phyloP scores from a whole-genome alignment of 805 yeast genomes.

The Helenozyma rhizophorensis region DNA sequence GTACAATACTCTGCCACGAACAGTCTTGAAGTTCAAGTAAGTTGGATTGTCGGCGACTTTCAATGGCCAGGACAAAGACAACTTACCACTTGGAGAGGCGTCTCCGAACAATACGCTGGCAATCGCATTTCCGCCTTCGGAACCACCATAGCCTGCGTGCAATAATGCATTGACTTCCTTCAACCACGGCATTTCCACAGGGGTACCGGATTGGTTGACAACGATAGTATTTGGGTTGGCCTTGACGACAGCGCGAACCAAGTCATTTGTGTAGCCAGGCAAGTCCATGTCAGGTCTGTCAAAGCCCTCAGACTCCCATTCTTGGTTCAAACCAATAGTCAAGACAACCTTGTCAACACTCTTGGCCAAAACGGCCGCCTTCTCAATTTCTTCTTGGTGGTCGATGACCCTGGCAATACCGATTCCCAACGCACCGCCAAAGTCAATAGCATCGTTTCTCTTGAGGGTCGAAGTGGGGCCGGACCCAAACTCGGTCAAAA shows the following conservation, averaged over 20 bases:
- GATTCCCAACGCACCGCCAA: constrained; percentile 20
- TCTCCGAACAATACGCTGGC: constrained; percentile 61
- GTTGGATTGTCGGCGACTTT: constrained; percentile 53
- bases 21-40: constrained; percentile 46
- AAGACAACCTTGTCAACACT: constrained; percentile 50
- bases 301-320: constrained; percentile 59
- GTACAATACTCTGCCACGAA: constrained; percentile 50
- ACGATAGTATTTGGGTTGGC: constrained; percentile 50
- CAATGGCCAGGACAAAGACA: constrained; percentile 53
- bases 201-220: constrained; percentile 59
- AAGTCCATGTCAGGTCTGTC: constrained; percentile 49
- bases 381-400: constrained; percentile 19
- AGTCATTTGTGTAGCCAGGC: constrained; percentile 45
- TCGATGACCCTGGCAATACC: constrained; percentile 22
- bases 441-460: constrained; percentile 19
- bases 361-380: constrained; percentile 48
- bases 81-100: constrained; percentile 56
- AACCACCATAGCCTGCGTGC: constrained; percentile 57
- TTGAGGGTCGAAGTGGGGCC: constrained; percentile 7
- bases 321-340: constrained; percentile 47
- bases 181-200: constrained; percentile 56
- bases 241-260: constrained; percentile 40
- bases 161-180: constrained; percentile 38
- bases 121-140: constrained; percentile 53
- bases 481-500: constrained; percentile 10